Percentiles rank a stretch among this genome's conserved stretches.
phyloP scores from a whole-genome alignment of 371 early-diverging fungal genomes.

The Zychaea mexicana region DNA sequence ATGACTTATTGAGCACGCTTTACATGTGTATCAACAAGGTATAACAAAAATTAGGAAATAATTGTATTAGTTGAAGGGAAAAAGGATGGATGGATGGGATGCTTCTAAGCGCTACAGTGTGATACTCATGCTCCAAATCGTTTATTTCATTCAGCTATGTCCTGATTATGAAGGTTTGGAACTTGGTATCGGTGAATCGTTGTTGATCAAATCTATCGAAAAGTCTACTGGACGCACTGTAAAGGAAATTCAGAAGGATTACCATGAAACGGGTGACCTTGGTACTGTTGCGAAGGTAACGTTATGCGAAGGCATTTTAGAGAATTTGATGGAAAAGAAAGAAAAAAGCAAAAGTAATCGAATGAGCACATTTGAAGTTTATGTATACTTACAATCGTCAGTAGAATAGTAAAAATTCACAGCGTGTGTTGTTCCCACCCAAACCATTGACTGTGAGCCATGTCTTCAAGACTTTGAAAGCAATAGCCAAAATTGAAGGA shows the following conservation, averaged over 20 bases:
- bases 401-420: slow-evolving; percentile 76
- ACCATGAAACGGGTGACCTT: slow-evolving; percentile 86
- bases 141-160: slow-evolving; percentile 64
- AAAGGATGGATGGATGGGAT: too few relatives aligned
- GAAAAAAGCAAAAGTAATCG: neutral
- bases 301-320: too few relatives aligned
- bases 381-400: too few relatives aligned
- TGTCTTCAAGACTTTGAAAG: slow-evolving; percentile 89
- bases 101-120: too few relatives aligned
- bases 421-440: slow-evolving; percentile 75
- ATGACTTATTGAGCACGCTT: slow-evolving; percentile 74
- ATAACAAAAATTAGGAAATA: slow-evolving; percentile 9
- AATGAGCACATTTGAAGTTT: too few relatives aligned
- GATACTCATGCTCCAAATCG: neutral
- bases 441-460: slow-evolving; percentile 80
- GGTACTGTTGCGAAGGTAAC: slow-evolving; percentile 87
- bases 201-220: slow-evolving; percentile 94
- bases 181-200: slow-evolving; percentile 94
- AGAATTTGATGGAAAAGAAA: too few relatives aligned
- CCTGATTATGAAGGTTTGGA: slow-evolving; percentile 97
- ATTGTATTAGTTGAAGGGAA: neutral
- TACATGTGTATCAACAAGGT: slow-evolving; percentile 95
- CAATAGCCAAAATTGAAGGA: slow-evolving; percentile 86
- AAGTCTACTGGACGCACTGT: slow-evolving; percentile 81
- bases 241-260: slow-evolving; percentile 79